A percentile compares a stretch with the other conserved stretches of the same genome.
Conservation (phyloP, 257 asterid genomes). For the Apocynum venetum region DNA sequence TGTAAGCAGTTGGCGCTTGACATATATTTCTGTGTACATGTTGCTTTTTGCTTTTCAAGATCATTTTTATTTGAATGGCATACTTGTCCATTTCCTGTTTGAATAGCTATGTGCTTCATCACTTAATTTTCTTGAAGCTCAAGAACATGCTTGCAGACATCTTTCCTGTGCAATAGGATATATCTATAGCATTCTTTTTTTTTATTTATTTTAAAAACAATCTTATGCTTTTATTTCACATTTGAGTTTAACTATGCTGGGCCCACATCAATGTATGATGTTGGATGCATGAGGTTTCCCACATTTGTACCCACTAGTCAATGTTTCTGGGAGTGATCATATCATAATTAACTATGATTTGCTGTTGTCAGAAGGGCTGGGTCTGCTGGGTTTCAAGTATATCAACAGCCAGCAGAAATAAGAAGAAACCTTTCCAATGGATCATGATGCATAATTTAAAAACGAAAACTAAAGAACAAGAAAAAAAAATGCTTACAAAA, state of each 20-base stretch:
- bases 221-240: background rate
- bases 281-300: background rate
- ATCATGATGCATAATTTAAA: no score
- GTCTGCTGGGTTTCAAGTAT: background rate
- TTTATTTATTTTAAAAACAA: background rate
- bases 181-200: background rate
- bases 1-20: conserved; percentile 46
- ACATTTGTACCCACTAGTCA: background rate
- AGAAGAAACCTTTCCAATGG: background rate
- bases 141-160: background rate
- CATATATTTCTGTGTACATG: no score
- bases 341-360: background rate
- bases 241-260: background rate
- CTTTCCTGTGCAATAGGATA: background rate
- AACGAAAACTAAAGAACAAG: background rate
- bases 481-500: background rate
- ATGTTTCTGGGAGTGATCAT: background rate
- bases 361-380: background rate
- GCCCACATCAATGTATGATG: background rate
- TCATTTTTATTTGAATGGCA: background rate
- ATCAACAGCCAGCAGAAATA: no score
- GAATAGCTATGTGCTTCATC: background rate
- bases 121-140: background rate
- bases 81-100: background rate
- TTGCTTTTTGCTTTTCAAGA: background rate